phyloP scores from a whole-genome alignment of 306 rosid genomes.

The Vachellia collinsii region DNA sequence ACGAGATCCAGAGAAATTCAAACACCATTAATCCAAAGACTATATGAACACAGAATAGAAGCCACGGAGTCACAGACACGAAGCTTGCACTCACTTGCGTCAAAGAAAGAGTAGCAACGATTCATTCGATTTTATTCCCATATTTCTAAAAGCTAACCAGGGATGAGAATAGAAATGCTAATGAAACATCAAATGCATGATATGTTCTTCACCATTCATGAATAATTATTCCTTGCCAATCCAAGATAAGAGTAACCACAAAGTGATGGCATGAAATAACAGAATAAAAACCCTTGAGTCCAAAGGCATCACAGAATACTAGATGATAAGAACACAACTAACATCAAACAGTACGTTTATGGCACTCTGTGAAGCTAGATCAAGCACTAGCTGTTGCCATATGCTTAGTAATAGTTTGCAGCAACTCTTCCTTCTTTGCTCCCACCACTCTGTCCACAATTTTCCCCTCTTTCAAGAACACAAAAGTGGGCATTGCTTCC shows the following conservation, averaged over 20 bases:
- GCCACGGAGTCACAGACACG: not conserved
- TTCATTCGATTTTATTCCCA: not conserved
- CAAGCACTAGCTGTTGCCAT: conserved; percentile 48
- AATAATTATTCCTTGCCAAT: not conserved
- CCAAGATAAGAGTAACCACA: conserved; percentile 4
- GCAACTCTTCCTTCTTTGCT: conserved; percentile 85
- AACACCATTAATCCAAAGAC: not conserved
- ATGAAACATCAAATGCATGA: not conserved
- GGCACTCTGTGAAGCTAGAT: conserved; percentile 33
- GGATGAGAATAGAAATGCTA: not conserved
- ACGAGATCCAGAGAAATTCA: not conserved
- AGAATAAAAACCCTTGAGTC: not conserved
- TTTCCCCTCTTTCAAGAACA: conserved; percentile 83
- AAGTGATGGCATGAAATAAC: conserved; percentile 29
- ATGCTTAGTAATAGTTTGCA: conserved; percentile 64
- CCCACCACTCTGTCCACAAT: conserved; percentile 84
- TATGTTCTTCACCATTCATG: conserved; percentile 22
- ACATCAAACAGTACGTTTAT: conserved; percentile 7
- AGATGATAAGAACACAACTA: conserved; percentile 22
- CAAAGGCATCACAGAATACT: conserved; percentile 2
- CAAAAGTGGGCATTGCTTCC: conserved; percentile 96
- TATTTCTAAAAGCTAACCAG: not conserved
- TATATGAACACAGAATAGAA: not conserved
- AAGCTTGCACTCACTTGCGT: not conserved
- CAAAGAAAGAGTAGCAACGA: not conserved